Percentiles rank a stretch among this genome's conserved stretches.
Conservation (phyloP, 2,329 filamentous ascomycete genomes). For the Colletotrichum eleusines region DNA sequence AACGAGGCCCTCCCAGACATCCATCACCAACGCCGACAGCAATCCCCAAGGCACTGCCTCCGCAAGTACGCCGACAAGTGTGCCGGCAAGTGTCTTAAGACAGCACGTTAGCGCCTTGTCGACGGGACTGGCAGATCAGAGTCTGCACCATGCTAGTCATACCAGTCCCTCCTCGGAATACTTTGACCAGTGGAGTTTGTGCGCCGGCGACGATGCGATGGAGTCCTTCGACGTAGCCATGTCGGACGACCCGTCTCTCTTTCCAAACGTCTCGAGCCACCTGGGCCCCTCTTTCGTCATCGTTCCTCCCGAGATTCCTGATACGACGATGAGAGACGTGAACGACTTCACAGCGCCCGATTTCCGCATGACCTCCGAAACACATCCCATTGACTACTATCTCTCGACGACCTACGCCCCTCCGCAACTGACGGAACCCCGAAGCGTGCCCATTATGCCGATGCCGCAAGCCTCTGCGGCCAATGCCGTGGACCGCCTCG, state of each 20-base stretch:
- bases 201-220: neutral
- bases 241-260: neutral
- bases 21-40: neutral
- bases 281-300: slow-evolving; percentile 18
- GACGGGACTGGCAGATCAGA: slow-evolving; percentile 10
- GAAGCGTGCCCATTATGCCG: neutral
- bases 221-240: neutral
- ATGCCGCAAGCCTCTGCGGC: neutral
- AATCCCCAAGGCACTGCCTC: neutral
- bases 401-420: neutral
- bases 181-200: slow-evolving; percentile 16
- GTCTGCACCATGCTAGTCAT: neutral
- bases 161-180: slow-evolving; percentile 17
- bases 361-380: neutral
- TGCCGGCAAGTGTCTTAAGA: neutral
- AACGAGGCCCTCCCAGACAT: neutral
- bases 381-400: slow-evolving; percentile 23
- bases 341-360: neutral
- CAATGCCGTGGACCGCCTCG: neutral
- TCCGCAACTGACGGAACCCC: neutral
- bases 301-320: slow-evolving; percentile 15
- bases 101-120: slow-evolving; percentile 19
- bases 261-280: neutral
- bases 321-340: neutral
- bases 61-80: slow-evolving; percentile 10